Percentiles rank a stretch among this genome's conserved stretches.
phyloP scores from a whole-genome alignment of 2,329 filamentous ascomycete genomes.

The Aphanoascus verrucosus region DNA sequence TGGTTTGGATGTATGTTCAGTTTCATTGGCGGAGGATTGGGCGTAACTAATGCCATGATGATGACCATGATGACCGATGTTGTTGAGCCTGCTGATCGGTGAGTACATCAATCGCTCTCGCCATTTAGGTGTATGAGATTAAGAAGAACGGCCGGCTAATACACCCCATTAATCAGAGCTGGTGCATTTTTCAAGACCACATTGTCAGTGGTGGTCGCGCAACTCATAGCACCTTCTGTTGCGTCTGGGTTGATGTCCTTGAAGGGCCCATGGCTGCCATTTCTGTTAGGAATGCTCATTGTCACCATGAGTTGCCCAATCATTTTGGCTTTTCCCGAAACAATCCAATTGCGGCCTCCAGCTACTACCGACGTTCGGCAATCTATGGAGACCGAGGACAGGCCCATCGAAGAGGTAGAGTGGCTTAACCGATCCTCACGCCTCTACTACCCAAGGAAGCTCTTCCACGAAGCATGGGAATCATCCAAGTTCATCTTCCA shows the following conservation, averaged over 20 bases:
- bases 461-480: constrained; percentile 9
- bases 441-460: not conserved
- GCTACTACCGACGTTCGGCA: not conserved
- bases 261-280: constrained; percentile 31
- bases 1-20: constrained; percentile 40
- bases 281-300: constrained; percentile 29
- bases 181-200: constrained; percentile 34
- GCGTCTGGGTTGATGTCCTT: constrained; percentile 33
- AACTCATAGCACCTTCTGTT: constrained; percentile 31
- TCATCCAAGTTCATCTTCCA: constrained; percentile 23
- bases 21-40: constrained; percentile 39
- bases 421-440: not conserved
- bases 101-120: not conserved
- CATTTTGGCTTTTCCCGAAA: constrained; percentile 31
- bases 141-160: not conserved
- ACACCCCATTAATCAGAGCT: constrained; percentile 21
- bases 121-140: too few relatives aligned
- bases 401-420: not conserved
- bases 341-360: constrained; percentile 22
- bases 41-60: constrained; percentile 39
- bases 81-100: constrained; percentile 38
- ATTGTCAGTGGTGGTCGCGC: constrained; percentile 31
- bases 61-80: constrained; percentile 44
- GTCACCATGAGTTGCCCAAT: constrained; percentile 26
- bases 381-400: not conserved